Base-by-base conservation (phyloP, 2,329 filamentous ascomycete genomes). In the Botrytis fragariae region DNA sequence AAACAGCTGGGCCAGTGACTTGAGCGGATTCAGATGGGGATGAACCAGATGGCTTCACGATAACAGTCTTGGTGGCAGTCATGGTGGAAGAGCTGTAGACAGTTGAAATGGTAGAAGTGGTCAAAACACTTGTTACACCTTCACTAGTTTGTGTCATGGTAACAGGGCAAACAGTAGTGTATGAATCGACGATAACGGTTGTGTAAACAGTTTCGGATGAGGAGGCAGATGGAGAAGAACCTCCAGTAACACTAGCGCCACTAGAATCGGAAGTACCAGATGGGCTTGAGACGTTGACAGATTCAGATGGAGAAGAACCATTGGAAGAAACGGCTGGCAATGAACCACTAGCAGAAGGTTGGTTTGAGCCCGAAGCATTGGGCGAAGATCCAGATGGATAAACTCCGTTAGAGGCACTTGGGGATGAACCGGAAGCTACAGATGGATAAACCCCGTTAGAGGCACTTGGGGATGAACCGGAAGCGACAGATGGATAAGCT, bases 161-260 rank as follows among this genome's bases (percentile, higher is more conserved):
- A 25, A 67, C 64, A 20, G 64, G 64, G 64, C 64, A 67, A 29
- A 67, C 25, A 7, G 64, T 67, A 20, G 64, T 67, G 64, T 54
- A 67, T 39, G 45, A 54, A n/a, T 67, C 64, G n/a, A 67, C 64
- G 45, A 51, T 54, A 29, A n/a, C n/a, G n/a, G n/a, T n/a, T n/a
- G n/a, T n/a, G n/a, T n/a, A n/a, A n/a, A n/a, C n/a, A n/a, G n/a
- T 54, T 12, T 54, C 45, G 4, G 64, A 67, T 29, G 63, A 54
- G 14, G 42, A 64, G 12, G 22, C 35, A 12, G 35, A 39, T 42
- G 60, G 60, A 22, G 35, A 37, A 59, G 45, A 59, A 10, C 29
- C 59, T 65, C 44, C 63, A 35, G 63, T 65, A n/a, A 37, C 42
- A 35, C 44, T 48, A 48, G 20, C 29, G 22, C 62, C 62, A 7